Evolutionary conservation across 495 filamentous ascomycete genomes (phyloP).

Genomic region (Chaetomium fimeti): DNA sequence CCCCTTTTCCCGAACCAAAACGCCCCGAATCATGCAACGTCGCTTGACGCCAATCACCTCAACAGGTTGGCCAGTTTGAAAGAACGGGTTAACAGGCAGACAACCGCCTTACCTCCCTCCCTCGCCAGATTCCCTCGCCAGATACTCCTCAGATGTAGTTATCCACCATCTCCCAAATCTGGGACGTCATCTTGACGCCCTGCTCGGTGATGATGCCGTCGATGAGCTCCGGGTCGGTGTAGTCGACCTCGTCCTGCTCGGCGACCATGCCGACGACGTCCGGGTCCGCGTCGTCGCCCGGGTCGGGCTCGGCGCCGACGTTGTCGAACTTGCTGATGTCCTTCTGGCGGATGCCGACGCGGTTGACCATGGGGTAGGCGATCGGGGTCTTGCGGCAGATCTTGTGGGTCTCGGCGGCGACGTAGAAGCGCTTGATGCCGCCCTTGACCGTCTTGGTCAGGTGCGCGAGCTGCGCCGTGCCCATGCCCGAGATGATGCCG

Average conservation of each 20-base stretch:
- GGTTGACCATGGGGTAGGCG: conserved; percentile 28
- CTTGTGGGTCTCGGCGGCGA: conserved; percentile 93
- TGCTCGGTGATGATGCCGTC: conserved; percentile 42
- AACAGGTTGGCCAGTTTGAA: background rate
- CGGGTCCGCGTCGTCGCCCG: conserved; percentile 18
- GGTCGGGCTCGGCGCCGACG: conserved; percentile 41
- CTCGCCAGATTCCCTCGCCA: background rate
- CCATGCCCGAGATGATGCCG: conserved; percentile 84
- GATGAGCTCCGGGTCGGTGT: conserved; percentile 56
- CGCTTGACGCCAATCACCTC: background rate
- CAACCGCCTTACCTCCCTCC: background rate
- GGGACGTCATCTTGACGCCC: conserved; percentile 43
- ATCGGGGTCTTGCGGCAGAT: conserved; percentile 35
- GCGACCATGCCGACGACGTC: conserved; percentile 31
- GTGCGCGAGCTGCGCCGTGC: conserved; percentile 85
- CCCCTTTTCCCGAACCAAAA: conserved; percentile 7
- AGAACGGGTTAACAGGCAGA: background rate
- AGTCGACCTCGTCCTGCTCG: conserved; percentile 64
- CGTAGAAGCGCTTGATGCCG: conserved; percentile 71
- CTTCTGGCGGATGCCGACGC: conserved; percentile 59
- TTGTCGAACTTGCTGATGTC: conserved; percentile 65
- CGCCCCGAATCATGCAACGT: conserved; percentile 2
- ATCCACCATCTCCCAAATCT: conserved; percentile 41
- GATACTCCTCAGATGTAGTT: conserved; percentile 28
- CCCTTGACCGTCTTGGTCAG: conserved; percentile 68